phyloP scores from a whole-genome alignment of 306 rosid genomes.

The Lablab purpureus region DNA sequence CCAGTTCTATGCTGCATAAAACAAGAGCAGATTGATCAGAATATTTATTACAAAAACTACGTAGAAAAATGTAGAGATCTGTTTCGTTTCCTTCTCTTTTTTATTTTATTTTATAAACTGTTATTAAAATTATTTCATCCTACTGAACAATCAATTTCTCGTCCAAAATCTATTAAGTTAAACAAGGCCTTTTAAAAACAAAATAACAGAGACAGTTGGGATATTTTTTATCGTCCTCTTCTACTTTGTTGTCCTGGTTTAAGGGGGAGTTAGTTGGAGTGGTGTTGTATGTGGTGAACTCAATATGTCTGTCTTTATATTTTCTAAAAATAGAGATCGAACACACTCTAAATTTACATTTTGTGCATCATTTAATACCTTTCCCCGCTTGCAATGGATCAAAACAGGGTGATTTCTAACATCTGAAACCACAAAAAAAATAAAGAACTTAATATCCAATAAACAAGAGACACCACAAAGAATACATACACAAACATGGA shows the following conservation, averaged over 20 bases:
- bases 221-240: neutral
- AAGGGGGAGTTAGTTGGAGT: neutral
- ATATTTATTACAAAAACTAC: neutral
- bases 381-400: constrained; percentile 61
- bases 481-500: neutral
- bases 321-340: neutral
- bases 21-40: neutral
- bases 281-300: neutral
- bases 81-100: neutral
- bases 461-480: neutral
- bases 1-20: constrained; percentile 89
- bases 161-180: neutral
- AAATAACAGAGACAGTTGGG: neutral
- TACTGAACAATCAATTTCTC: neutral
- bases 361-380: constrained; percentile 44
- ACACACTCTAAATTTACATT: neutral
- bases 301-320: neutral
- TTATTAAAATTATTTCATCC: neutral
- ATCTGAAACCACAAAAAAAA: constrained; percentile 46
- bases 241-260: neutral
- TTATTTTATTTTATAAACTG: neutral
- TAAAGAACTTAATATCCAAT: constrained; percentile 6
- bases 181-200: neutral
- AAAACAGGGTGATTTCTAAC: constrained; percentile 63
- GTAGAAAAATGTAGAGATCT: neutral